Evolutionary conservation across 345 rosid genomes (phyloP).

Genomic region (Firmiana major): DNA sequence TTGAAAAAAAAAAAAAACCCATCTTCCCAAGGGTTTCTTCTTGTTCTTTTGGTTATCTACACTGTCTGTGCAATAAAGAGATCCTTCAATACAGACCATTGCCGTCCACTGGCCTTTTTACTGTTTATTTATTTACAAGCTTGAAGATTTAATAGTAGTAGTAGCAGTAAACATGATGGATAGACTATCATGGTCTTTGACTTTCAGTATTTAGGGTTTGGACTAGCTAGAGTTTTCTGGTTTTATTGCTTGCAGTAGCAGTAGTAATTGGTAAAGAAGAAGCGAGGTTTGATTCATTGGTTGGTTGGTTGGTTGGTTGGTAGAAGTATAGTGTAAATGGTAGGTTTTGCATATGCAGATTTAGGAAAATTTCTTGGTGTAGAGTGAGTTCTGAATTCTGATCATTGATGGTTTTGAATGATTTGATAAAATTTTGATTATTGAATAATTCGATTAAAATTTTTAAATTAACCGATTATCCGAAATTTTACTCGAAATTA

Average conservation of each 20-base stretch:
- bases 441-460: no score
- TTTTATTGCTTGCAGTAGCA: not conserved
- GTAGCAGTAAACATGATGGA: no score
- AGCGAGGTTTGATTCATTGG: not conserved
- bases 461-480: no score
- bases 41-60: not conserved
- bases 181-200: constrained; percentile 10
- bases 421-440: no score
- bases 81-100: no score
- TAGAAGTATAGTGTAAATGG: not conserved
- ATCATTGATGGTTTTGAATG: not conserved
- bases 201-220: not conserved
- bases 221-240: no score
- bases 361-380: not conserved
- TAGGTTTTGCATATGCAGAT: not conserved
- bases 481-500: no score
- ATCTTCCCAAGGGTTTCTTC: not conserved
- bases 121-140: no score
- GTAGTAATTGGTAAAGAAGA: not conserved
- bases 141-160: no score
- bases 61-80: no score
- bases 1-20: not conserved
- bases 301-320: no score
- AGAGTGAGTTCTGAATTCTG: not conserved
- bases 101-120: no score